These are phyloP conservation scores for Chaetomium sp. DNA, from an alignment of 2,329 filamentous ascomycete species.

Conservation along the genomic window DNA sequence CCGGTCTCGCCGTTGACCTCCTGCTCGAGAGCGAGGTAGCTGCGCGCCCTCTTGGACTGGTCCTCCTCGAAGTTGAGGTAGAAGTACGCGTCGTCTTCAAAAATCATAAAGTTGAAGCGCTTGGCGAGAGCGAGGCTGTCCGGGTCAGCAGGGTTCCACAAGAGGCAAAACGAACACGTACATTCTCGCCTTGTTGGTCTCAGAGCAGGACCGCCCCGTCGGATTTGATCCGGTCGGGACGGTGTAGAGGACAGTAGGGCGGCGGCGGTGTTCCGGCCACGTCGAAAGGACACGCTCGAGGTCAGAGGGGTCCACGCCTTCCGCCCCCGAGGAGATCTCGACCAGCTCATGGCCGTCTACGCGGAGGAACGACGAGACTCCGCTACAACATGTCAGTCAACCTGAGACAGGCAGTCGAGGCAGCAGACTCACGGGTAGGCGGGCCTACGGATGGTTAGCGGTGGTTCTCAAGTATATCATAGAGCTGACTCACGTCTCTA, in stretches of 20 bases:
- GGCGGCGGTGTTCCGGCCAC: constrained; percentile 5
- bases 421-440: constrained; percentile 16
- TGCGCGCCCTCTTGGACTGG: constrained; percentile 21
- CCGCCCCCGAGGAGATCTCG: constrained; percentile 3
- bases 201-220: constrained; percentile 12
- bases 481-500: constrained; percentile 14
- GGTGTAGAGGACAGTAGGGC: constrained; percentile 10
- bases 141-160: not conserved
- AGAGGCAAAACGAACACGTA: not conserved
- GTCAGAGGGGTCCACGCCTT: constrained; percentile 5
- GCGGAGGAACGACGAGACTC: constrained; percentile 12
- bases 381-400: constrained; percentile 3
- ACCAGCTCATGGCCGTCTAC: constrained; percentile 13
- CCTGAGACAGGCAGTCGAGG: not conserved
- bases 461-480: too few species aligned
- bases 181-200: constrained; percentile 16
- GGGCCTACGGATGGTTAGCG: not conserved
- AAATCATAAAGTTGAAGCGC: constrained; percentile 17
- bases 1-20: constrained; percentile 25
- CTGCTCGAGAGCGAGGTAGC: constrained; percentile 22
- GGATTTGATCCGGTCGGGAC: constrained; percentile 15
- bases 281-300: constrained; percentile 7
- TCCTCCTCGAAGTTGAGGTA: constrained; percentile 25
- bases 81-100: constrained; percentile 22
- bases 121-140: constrained; percentile 22